These are phyloP conservation scores for Pseudocercospora fuligena DNA, from an alignment of 2,329 filamentous ascomycete species.

Conservation along the genomic window DNA sequence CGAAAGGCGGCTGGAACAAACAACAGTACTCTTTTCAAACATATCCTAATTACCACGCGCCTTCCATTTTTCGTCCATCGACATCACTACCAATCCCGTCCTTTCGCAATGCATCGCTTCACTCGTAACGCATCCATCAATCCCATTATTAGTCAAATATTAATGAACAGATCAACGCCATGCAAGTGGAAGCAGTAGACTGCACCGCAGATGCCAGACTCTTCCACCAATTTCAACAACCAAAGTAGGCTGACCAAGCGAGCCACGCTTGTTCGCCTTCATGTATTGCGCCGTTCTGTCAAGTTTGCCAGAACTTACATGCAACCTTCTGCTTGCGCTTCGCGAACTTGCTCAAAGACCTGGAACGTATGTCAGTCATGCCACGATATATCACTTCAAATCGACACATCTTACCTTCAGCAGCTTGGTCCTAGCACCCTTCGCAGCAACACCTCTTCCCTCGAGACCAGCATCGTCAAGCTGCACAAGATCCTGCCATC, in stretches of 20 bases:
- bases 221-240: constrained; percentile 8
- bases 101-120: constrained; percentile 4
- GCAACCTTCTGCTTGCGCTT: constrained; percentile 52
- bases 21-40: constrained; percentile 8
- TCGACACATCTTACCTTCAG: constrained; percentile 69
- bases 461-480: constrained; percentile 92
- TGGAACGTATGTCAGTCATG: constrained; percentile 46
- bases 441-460: constrained; percentile 89
- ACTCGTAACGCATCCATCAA: not conserved
- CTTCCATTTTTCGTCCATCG: not conserved
- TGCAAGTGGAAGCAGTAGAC: constrained; percentile 13
- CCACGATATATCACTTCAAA: not conserved
- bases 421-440: constrained; percentile 96
- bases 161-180: constrained; percentile 4
- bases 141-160: constrained; percentile 16
- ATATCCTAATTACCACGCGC: constrained; percentile 10
- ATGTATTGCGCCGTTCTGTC: not conserved
- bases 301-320: constrained; percentile 15
- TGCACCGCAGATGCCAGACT: constrained; percentile 23
- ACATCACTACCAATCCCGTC: not conserved
- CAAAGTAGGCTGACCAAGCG: constrained; percentile 4
- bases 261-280: not conserved
- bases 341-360: constrained; percentile 94
- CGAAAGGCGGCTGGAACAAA: not conserved
- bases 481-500: constrained; percentile 91